Base-by-base conservation (phyloP, 148 eudicot species). In the Vaccinium macrocarpon region DNA sequence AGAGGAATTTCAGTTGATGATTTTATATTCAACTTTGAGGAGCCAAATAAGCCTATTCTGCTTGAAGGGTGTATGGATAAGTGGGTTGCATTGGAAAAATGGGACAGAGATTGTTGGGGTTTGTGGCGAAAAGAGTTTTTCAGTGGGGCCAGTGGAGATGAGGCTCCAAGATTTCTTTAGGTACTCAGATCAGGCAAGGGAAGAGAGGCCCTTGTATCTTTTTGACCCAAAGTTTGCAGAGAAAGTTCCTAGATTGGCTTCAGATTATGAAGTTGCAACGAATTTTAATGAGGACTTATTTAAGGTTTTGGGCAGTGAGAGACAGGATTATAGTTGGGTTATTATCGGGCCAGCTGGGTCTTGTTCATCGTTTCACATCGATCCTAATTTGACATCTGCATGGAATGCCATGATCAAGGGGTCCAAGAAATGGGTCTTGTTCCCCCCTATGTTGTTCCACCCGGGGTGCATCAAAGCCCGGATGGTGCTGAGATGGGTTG, bases 341-440 rank as follows among this genome's bases (percentile, higher is more conserved):
- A 97, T 97, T 52, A 95, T 97, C 18, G 98, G 99, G 84, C 99
- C 99, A 23, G 92, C 97, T 68, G 98, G 98, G 42, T 95, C 99
- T 2, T 97, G 99, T 51, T 97, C 99, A 51, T 97, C 99, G 0
- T 97, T 97, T 83, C 99, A 97, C 81, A 95, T 97, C 57, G 98
- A 97, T 88, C 99, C 99, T 88, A 97, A 97, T 88, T 97, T 97
- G 1, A 97, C 99, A 19, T 97, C 99, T 49, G 99, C 99, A 83
- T 97, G 98, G 99, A 97, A 97, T 88, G 99, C 97, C 53, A 95
- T 97, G 82, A 89, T 97, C 8, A 93, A 91, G 85, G 99, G 99
- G 42, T 97, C 99, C 50, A 97, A 97, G 89, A 97, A 97, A 85
- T 97, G 99, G 99, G 89, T 97, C 0, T 85, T 97, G 88, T 95